These are phyloP conservation scores for Penicillium steckii DNA, from an alignment of 495 filamentous ascomycete genomes.

Conservation along the genomic window DNA sequence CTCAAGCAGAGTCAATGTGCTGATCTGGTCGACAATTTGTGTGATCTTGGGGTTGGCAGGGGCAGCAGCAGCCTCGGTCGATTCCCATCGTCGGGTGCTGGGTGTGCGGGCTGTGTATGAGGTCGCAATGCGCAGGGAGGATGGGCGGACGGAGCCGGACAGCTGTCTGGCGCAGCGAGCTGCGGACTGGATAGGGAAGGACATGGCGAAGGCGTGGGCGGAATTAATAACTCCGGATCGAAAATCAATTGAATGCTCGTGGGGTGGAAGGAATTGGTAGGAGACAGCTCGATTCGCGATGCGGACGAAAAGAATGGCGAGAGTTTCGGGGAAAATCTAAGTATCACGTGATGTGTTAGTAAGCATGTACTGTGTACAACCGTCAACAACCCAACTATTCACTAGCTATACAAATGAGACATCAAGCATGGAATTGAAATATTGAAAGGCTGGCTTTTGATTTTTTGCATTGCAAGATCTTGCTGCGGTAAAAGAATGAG, in stretches of 20 bases:
- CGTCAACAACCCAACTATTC: background rate
- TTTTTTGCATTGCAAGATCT: too few relatives aligned
- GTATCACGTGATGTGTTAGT: slow-evolving; percentile 31
- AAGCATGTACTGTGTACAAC: slow-evolving; percentile 9
- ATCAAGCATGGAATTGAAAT: too few relatives aligned
- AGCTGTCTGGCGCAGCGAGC: slow-evolving; percentile 48
- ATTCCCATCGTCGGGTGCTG: slow-evolving; percentile 46
- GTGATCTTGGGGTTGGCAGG: slow-evolving; percentile 80
- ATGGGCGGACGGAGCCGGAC: slow-evolving; percentile 43
- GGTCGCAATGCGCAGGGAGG: slow-evolving; percentile 44
- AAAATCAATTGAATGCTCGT: slow-evolving; percentile 7
- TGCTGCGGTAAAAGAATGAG: too few relatives aligned
- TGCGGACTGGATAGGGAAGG: slow-evolving; percentile 41
- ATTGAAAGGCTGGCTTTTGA: too few relatives aligned
- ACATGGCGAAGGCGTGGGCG: slow-evolving; percentile 31
- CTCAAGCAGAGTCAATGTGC: slow-evolving; percentile 94
- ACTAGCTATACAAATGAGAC: too few relatives aligned
- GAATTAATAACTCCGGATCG: slow-evolving; percentile 8
- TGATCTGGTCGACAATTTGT: slow-evolving; percentile 95
- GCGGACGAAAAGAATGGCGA: slow-evolving; percentile 18
- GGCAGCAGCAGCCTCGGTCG: slow-evolving; percentile 55
- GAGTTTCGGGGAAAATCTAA: slow-evolving; percentile 41
- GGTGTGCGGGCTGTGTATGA: slow-evolving; percentile 45
- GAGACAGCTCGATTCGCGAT: slow-evolving; percentile 20
- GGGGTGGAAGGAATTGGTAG: slow-evolving; percentile 9